phyloP scores from a whole-genome alignment of 768 basidiomycete genomes.

The Leccinum subgranulosum region DNA sequence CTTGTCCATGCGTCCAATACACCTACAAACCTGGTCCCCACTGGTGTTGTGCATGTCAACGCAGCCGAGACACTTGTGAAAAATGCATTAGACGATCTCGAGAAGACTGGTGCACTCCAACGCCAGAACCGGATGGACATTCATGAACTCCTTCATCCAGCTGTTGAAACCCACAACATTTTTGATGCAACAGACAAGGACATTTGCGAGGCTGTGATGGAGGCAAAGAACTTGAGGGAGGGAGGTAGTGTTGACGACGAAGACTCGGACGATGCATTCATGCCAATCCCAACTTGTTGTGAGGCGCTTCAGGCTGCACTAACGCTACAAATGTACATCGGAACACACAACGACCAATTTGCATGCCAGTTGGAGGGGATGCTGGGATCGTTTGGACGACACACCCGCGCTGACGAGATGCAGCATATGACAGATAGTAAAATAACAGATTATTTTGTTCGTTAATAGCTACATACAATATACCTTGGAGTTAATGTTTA shows the following conservation, averaged over 20 bases:
- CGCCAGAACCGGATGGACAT: not conserved
- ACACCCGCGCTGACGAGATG: not conserved
- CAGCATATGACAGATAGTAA: not conserved
- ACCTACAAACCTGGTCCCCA: too few relatives aligned
- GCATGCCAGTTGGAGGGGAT: not conserved
- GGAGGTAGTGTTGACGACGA: not conserved
- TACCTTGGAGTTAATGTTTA: too few relatives aligned
- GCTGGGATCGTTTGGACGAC: not conserved
- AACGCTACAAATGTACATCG: not conserved
- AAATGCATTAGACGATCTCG: not conserved
- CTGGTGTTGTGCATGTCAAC: too few relatives aligned
- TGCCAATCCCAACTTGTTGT: not conserved
- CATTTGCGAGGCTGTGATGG: not conserved
- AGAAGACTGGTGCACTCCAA: not conserved
- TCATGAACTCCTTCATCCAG: not conserved
- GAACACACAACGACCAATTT: not conserved
- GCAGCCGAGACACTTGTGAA: not conserved
- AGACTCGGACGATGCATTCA: not conserved
- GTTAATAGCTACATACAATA: not conserved
- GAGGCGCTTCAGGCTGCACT: not conserved
- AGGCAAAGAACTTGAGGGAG: not conserved
- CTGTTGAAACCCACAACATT: not conserved
- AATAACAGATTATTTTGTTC: not conserved
- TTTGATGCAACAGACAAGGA: not conserved
- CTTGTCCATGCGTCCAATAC: too few relatives aligned